Base-by-base conservation (phyloP, 2,329 filamentous ascomycete species). In the Aureobasidium sp. region DNA sequence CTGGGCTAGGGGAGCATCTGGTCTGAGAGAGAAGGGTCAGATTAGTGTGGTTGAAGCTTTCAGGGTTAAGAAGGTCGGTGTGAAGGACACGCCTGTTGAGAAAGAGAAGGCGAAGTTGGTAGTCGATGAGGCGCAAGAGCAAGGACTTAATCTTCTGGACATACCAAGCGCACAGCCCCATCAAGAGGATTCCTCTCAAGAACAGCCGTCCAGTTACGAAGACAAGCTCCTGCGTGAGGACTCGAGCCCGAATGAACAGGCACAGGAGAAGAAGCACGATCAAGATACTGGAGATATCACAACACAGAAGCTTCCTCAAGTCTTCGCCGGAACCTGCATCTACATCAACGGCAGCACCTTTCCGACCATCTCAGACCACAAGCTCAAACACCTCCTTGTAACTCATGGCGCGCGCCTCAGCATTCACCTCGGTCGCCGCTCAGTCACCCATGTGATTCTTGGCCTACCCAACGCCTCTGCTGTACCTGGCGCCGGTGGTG, bases 261-360 rank as follows among this genome's bases (percentile, higher is more conserved):
- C 6, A 9, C 42, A 36, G 29, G 17, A 59, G 1, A 27, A 9
- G 1, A 47, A 26, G 13, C 53, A 48, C 17, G 42, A 41, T n/a
- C 47, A 42, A 5, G 27, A 39, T 2, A 36, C 46, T 29, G 37
- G 15, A 52, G 7, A 5, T 12, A 23, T 17, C 4, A 36, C 17
- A 6, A 23, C 26, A n/a, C 23, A 48, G 7, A 57, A 47, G 17
- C 20, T 56, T 17, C 60, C 62, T 27, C 65, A 70, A 41, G 73
- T 67, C 37, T 92, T 97, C 71, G 76, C 83, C 48, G 84, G 86
- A 17, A 80, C 91, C 26, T 86, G 84, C 57, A 82, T 96, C 68
- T 94, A 93, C 76, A 83, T 97, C 74, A 96, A 96, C 74, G 91
- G 91, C 64, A 92, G 89, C 67, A 96, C 91, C 2, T 82, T 86